A percentile compares a stretch with the other conserved stretches of the same genome.
Conservation (phyloP, 2,329 filamentous ascomycete genomes). For the Cordyceps javanica region DNA sequence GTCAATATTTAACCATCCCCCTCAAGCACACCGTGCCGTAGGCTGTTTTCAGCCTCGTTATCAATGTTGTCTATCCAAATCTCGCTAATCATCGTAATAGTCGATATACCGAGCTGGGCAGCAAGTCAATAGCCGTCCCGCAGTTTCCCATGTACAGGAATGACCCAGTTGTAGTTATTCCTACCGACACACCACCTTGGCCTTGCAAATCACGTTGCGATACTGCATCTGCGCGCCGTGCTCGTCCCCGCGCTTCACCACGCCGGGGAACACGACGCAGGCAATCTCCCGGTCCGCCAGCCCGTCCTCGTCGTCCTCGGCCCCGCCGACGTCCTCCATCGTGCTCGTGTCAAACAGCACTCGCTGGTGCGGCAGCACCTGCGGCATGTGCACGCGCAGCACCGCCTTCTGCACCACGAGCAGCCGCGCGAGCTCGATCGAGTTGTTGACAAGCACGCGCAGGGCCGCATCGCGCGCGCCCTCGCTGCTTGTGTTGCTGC, state of each 20-base stretch:
- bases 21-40: too few species aligned
- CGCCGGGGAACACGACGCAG: constrained; percentile 59
- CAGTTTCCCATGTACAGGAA: too few species aligned
- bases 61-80: too few species aligned
- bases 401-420: constrained; percentile 54
- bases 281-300: constrained; percentile 42
- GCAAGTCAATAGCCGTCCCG: too few species aligned
- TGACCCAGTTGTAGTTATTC: too few species aligned
- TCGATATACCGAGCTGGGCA: too few species aligned
- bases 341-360: constrained; percentile 49
- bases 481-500: too few species aligned
- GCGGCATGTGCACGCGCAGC: constrained; percentile 51
- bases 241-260: constrained; percentile 61
- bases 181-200: constrained; percentile 55
- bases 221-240: constrained; percentile 55
- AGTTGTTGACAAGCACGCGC: constrained; percentile 43
- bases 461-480: constrained; percentile 47
- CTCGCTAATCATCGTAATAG: too few species aligned
- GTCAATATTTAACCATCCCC: too few species aligned
- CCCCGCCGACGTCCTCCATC: constrained; percentile 63
- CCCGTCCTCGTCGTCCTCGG: constrained; percentile 51
- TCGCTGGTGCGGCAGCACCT: constrained; percentile 45
- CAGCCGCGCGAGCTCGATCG: constrained; percentile 50
- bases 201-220: constrained; percentile 58
- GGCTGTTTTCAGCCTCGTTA: too few species aligned